Base-by-base conservation (phyloP, 2,329 filamentous ascomycete species). In the Pseudocercospora fijiensis region DNA sequence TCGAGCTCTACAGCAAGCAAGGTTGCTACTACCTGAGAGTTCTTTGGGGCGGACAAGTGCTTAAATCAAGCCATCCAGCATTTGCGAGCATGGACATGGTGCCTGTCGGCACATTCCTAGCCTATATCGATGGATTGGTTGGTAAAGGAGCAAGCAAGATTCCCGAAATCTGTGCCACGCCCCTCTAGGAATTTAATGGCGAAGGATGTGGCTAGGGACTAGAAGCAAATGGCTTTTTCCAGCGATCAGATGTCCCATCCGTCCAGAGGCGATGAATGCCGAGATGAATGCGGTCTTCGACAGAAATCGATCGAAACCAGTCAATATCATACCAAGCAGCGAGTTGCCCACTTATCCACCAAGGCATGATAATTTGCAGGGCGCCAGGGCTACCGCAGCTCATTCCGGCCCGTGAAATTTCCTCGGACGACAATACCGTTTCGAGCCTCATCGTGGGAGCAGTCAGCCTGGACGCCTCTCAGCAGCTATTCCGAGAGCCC, bases 11-110 rank as follows among this genome's bases (percentile, higher is more conserved):
- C 71, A 79, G 76, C 70, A 81, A 79, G 70, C 74, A 75, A 47
- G 67, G 72, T n/a, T 68, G 71, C 67, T 72, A 71, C 57, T 90
- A 83, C 67, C 75, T 92, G 1, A 82, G 91, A 6, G 86, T 94
- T 0, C 78, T 95, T 1, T 94, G 89, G 80, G 83, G 88, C 43
- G 91, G 90, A 0, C 79, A 84, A 74, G 81, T 89, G 0, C 73
- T 95, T 64, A 80, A 75, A 61, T 92, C 89, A 49, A 90, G 88
- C 9, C 88, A 86, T 71, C 90, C 90, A 1, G 82, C 76, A 24
- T 77, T 95, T n/a, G 89, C 88, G 0, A 61, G 76, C 28, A 83
- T 93, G 73, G 86, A 92, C 69, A 89, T 94, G 89, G 69, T 93
- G 28, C 87, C 88, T 9, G 74, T 88, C 1, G 83, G 88, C 67